A percentile compares a stretch with the other conserved stretches of the same genome.
These are phyloP conservation scores for Capsicum chinense DNA, from an alignment of 257 asterid species.

Conservation along the genomic window DNA sequence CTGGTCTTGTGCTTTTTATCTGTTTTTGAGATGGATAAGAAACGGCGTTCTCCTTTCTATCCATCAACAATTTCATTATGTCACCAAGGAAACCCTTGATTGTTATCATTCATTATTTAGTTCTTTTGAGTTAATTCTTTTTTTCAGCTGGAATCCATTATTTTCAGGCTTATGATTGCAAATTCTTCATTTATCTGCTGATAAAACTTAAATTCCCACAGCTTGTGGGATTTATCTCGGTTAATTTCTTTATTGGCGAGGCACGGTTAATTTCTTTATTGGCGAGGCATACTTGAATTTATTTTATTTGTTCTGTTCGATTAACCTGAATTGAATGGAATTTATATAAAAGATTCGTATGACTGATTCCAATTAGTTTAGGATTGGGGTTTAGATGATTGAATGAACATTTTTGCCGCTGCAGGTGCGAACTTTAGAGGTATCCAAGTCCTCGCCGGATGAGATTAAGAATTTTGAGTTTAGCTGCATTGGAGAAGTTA, in stretches of 20 bases:
- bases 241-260: background rate
- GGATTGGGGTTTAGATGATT: slow-evolving; percentile 23
- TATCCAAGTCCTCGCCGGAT: slow-evolving; percentile 58
- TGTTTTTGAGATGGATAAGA: background rate
- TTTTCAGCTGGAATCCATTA: slow-evolving; percentile 6
- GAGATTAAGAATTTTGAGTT: slow-evolving; percentile 78
- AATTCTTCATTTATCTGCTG: background rate
- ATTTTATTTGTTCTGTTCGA: background rate
- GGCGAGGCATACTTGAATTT: background rate
- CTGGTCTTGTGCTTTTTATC: background rate
- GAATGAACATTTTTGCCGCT: slow-evolving; percentile 27
- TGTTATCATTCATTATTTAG: no score
- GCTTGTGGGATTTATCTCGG: background rate
- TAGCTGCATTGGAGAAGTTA: slow-evolving; percentile 81
- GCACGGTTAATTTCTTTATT: background rate
- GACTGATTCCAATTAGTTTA: background rate
- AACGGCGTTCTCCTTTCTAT: background rate
- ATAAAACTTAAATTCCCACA: background rate
- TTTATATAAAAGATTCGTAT: background rate
- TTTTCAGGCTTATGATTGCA: slow-evolving; percentile 11
- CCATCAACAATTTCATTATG: no score
- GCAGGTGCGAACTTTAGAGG: slow-evolving; percentile 84
- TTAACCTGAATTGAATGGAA: background rate
- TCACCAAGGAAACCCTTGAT: no score
- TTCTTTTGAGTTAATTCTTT: background rate